Evolutionary conservation across 164 flowering plant genomes (phyloP).

Genomic region (Kingdonia uniflora): DNA sequence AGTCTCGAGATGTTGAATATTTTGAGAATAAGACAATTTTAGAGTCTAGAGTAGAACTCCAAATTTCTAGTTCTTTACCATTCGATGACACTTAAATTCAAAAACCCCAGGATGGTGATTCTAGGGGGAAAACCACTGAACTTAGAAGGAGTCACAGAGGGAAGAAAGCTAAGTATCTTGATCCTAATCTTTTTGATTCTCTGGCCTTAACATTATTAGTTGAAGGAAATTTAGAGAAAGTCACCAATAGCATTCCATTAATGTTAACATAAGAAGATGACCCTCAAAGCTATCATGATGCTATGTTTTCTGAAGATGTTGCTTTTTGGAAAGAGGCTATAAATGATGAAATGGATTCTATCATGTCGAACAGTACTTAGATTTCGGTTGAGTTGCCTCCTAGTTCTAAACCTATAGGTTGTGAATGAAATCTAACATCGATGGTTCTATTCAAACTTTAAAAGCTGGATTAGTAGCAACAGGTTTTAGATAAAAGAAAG

Average conservation of each 20-base stretch:
- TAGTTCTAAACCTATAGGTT: background rate
- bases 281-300: background rate
- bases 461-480: background rate
- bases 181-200: background rate
- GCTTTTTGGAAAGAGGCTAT: slow-evolving; percentile 1
- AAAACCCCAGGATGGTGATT: no score
- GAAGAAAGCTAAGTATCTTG: background rate
- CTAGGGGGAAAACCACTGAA: background rate
- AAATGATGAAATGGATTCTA: slow-evolving; percentile 4
- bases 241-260: background rate
- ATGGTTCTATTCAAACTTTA: no score
- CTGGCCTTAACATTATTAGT: background rate
- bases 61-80: background rate
- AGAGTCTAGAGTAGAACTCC: background rate
- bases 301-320: background rate
- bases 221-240: background rate
- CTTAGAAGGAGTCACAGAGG: background rate
- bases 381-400: background rate
- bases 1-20: background rate
- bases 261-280: background rate
- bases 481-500: background rate
- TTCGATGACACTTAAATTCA: background rate
- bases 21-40: background rate
- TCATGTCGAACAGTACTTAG: background rate
- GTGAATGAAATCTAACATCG: background rate